Conservation (phyloP, 129 eudicot genomes). For the Ambrosia trifida region DNA sequence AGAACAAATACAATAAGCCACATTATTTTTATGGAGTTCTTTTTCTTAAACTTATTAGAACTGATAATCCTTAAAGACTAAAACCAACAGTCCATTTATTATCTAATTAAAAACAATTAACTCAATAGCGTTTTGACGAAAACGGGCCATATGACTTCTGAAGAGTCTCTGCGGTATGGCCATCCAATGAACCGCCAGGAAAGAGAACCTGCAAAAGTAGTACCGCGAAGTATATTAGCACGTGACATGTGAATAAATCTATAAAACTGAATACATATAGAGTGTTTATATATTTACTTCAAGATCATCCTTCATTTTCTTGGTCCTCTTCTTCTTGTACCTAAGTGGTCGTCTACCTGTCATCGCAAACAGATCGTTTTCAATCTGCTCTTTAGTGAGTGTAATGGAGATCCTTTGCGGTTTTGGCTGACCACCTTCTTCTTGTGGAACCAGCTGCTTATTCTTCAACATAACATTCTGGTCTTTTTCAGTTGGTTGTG, state of each 20-base stretch:
- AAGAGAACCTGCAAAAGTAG: conserved; percentile 22
- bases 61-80: background rate
- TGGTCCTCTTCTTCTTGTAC: conserved; percentile 1
- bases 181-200: conserved; percentile 11
- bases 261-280: background rate
- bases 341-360: conserved; percentile 29
- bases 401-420: conserved; percentile 7
- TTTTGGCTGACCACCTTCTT: background rate
- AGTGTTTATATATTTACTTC: background rate
- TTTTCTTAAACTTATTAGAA: too few relatives aligned
- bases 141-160: conserved; percentile 2
- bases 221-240: conserved; percentile 14
- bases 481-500: background rate
- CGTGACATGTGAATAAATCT: background rate
- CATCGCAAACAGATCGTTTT: conserved; percentile 16
- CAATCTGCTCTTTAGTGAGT: conserved; percentile 19
- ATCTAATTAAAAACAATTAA: background rate
- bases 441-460: background rate
- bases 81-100: conserved; percentile 1
- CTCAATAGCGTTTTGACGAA: background rate
- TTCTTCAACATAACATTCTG: background rate
- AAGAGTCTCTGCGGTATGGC: conserved; percentile 6
- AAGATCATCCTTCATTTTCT: conserved; percentile 5
- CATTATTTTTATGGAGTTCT: too few relatives aligned
- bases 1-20: too few relatives aligned